Conservation (phyloP, 768 basidiomycete species). For the Leucocoprinus birnbaumii region DNA sequence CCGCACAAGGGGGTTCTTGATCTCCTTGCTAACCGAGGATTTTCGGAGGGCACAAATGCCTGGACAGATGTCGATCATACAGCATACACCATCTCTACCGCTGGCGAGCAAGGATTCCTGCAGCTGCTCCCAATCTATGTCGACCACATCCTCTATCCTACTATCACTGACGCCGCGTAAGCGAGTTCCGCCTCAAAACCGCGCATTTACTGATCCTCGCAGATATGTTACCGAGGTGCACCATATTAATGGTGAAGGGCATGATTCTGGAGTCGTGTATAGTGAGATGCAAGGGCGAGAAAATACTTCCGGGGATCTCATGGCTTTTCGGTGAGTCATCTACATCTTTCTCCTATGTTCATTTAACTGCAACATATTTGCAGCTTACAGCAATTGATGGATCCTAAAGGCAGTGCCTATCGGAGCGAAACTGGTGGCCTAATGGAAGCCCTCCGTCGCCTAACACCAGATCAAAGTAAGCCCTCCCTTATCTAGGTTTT, state of each 20-base stretch:
- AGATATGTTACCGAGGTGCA: slow-evolving; percentile 78
- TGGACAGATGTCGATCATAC: slow-evolving; percentile 98
- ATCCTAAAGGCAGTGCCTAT: slow-evolving; percentile 82
- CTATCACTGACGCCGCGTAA: slow-evolving; percentile 83
- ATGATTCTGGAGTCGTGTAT: slow-evolving; percentile 95
- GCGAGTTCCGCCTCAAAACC: slow-evolving; percentile 22
- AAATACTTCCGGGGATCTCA: slow-evolving; percentile 88
- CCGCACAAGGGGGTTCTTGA: slow-evolving; percentile 97
- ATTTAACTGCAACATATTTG: background rate
- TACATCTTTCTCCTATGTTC: background rate
- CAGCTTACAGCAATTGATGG: slow-evolving; percentile 78
- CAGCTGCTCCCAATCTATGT: slow-evolving; percentile 87
- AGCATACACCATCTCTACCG: slow-evolving; percentile 94
- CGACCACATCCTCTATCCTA: slow-evolving; percentile 96
- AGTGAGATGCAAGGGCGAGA: slow-evolving; percentile 96
- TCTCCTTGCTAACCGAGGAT: slow-evolving; percentile 90
- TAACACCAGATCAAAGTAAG: slow-evolving; percentile 88
- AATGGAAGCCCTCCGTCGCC: slow-evolving; percentile 84
- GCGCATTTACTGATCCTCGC: background rate
- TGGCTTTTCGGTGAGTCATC: slow-evolving; percentile 71
- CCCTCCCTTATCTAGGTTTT: slow-evolving; percentile 3
- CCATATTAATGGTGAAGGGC: slow-evolving; percentile 86
- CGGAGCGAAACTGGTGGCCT: slow-evolving; percentile 96
- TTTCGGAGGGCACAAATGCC: slow-evolving; percentile 90
- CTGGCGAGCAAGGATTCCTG: slow-evolving; percentile 89